Base-by-base conservation (phyloP, 2,329 filamentous ascomycete genomes). In the Dactylellina drechsleri region DNA sequence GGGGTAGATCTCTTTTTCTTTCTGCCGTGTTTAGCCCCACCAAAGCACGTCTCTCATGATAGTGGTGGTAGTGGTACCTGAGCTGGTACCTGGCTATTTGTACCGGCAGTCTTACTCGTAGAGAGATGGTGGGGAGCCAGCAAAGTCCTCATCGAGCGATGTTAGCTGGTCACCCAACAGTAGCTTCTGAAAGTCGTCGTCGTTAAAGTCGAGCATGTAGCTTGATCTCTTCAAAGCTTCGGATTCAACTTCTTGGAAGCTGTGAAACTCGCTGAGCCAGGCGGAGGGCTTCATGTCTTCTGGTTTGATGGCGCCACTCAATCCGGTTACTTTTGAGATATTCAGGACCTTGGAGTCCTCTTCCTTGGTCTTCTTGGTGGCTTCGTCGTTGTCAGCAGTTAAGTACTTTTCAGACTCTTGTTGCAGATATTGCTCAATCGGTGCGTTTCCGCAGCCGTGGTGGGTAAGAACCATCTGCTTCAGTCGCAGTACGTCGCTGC, bases 391-490 rank as follows among this genome's bases (percentile, higher is more conserved):
- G 28, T 68, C 64, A 15, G 71, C 59, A 15, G 60, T 36, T 20
- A 75, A 59, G 71, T 75, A 77, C 26, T 77, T 78, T 54, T 77
- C 71, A 10, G 78, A 78, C 65, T 79, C 78, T 26, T 78, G 77
- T 50, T 77, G 60, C 10, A 79, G 76, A 56, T 79, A 79, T 47
- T 77, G 78, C 31, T 77, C 70, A 36, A 79, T 79, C 16, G 76
- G 70, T 23, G 71, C 77, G 56, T 78, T 79, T 31, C 79, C 77
- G 72, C 80, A 81, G 13, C 77, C 71, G 26, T 80, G 77, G 41
- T 81, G 80, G 18, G 78, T 79, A 12, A 81, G 75, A 66, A 81
- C 77, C 71, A 80, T 79, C n/a, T 77, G 77, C 65, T 80, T 81
- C 56, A 81, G 76, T 4, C 72, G 77, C 15, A 81, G 60, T 16